These are phyloP conservation scores for Aristolochia contorta DNA, from an alignment of 164 flowering plant species.

Conservation along the genomic window DNA sequence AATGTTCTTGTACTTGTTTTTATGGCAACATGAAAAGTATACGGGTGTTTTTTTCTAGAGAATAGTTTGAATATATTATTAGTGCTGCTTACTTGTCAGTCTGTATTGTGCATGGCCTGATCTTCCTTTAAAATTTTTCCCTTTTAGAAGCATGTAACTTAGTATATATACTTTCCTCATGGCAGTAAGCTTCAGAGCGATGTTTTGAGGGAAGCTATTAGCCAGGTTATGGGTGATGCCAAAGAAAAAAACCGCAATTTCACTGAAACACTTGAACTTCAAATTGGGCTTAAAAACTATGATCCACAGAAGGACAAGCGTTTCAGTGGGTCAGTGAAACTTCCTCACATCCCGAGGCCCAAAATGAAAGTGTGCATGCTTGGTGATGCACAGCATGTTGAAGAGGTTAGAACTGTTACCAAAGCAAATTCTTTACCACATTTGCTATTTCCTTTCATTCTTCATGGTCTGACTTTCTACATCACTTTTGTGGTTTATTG, in stretches of 20 bases:
- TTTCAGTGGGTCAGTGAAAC: constrained; percentile 62
- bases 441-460: not conserved
- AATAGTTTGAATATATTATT: too few species aligned
- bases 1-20: too few species aligned
- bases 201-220: constrained; percentile 50
- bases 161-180: not conserved
- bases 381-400: constrained; percentile 52
- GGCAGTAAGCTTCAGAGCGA: constrained; percentile 72
- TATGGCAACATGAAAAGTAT: too few species aligned
- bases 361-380: constrained; percentile 43
- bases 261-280: constrained; percentile 67
- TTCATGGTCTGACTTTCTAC: not conserved
- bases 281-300: constrained; percentile 71
- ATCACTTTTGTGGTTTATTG: not conserved
- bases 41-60: too few species aligned
- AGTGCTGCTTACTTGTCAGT: too few species aligned
- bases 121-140: too few species aligned
- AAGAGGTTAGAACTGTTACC: constrained; percentile 33
- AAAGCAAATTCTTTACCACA: not conserved
- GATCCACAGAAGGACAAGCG: constrained; percentile 85
- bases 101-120: too few species aligned
- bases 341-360: constrained; percentile 36
- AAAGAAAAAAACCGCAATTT: constrained; percentile 51
- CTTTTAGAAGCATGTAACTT: too few species aligned
- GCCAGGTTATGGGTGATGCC: constrained; percentile 25